Evolutionary conservation across 176 grass and related monocot genomes (phyloP).

Genomic region (Eremochloa ophiuroides): DNA sequence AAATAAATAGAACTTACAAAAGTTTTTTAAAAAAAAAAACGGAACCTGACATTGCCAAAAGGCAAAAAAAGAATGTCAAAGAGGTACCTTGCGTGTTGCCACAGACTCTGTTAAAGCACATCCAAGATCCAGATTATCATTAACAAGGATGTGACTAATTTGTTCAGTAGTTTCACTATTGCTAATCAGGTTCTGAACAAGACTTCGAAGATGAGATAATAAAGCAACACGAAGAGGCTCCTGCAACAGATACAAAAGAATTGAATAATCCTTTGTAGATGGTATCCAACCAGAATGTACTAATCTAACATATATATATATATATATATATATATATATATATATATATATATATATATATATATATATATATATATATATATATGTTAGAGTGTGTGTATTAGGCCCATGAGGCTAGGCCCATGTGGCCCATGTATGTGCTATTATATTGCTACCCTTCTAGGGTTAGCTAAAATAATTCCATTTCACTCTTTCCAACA

Average conservation of each 20-base stretch:
- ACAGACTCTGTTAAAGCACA: constrained; percentile 95
- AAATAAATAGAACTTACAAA: neutral
- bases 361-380: too few relatives aligned
- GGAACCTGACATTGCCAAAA: neutral
- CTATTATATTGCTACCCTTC: too few relatives aligned
- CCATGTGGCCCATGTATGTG: too few relatives aligned
- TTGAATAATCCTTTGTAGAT: neutral
- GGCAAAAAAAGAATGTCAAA: constrained; percentile 3
- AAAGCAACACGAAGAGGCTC: constrained; percentile 89
- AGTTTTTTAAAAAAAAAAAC: neutral
- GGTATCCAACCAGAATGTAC: constrained; percentile 10
- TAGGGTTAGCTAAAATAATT: too few relatives aligned
- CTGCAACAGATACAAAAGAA: constrained; percentile 38
- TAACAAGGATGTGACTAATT: constrained; percentile 76
- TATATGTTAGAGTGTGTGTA: too few relatives aligned
- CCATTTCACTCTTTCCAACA: too few relatives aligned
- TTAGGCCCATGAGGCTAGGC: too few relatives aligned
- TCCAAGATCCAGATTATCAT: constrained; percentile 97
- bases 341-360: too few relatives aligned
- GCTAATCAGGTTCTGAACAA: constrained; percentile 76
- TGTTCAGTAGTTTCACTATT: constrained; percentile 71
- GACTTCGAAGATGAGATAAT: constrained; percentile 72
- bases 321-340: too few relatives aligned
- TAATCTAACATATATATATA: neutral
- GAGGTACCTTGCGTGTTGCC: constrained; percentile 78